Evolutionary conservation across 2,329 filamentous ascomycete species (phyloP).

Genomic region (Whalleya microplaca): DNA sequence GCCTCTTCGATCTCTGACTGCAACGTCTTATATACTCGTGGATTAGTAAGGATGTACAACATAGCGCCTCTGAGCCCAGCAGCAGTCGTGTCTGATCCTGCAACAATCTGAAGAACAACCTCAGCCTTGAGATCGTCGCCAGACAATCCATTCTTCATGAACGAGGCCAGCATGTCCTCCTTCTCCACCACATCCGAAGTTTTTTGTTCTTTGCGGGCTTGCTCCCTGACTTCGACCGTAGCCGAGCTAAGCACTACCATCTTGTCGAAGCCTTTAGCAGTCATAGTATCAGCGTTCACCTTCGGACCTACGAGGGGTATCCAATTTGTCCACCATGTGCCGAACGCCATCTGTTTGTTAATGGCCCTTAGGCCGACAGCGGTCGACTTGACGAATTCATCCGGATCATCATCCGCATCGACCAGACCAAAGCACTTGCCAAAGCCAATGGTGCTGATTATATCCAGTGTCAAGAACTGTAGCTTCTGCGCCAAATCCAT

Average conservation of each 20-base stretch:
- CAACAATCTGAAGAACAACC: constrained; percentile 46
- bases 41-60: constrained; percentile 52
- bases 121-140: constrained; percentile 37
- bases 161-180: constrained; percentile 38
- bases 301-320: constrained; percentile 8
- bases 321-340: constrained; percentile 13
- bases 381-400: constrained; percentile 40
- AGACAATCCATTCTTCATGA: constrained; percentile 32
- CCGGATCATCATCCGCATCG: constrained; percentile 47
- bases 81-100: constrained; percentile 61
- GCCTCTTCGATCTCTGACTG: constrained; percentile 46
- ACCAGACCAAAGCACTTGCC: constrained; percentile 56
- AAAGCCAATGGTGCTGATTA: constrained; percentile 55
- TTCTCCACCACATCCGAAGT: not conserved
- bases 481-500: constrained; percentile 53
- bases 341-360: constrained; percentile 38
- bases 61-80: constrained; percentile 51
- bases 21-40: constrained; percentile 45
- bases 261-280: constrained; percentile 39
- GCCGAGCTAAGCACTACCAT: constrained; percentile 37
- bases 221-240: constrained; percentile 28
- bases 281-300: constrained; percentile 8
- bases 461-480: constrained; percentile 57
- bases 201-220: constrained; percentile 24
- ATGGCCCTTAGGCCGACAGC: constrained; percentile 16